A percentile compares a stretch with the other conserved stretches of the same genome.
phyloP scores from a whole-genome alignment of 345 rosid genomes.

The Acer yangbiense region DNA sequence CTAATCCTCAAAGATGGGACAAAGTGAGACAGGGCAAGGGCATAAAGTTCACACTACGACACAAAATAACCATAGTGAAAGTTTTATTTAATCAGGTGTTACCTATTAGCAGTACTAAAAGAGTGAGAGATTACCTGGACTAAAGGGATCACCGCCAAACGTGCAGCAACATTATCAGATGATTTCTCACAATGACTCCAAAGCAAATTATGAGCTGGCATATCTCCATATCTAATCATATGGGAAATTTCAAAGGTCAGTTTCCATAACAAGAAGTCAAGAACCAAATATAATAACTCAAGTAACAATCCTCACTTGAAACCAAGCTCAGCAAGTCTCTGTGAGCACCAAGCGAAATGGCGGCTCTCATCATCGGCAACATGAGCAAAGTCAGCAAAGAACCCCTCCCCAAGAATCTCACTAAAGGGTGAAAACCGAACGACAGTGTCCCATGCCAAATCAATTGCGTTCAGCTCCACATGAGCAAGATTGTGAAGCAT shows the following conservation, averaged over 20 bases:
- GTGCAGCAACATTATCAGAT: slow-evolving; percentile 79
- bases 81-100: background rate
- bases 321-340: slow-evolving; percentile 87
- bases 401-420: slow-evolving; percentile 59
- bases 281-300: background rate
- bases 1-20: background rate
- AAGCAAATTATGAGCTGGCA: slow-evolving; percentile 89
- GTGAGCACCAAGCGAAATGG: slow-evolving; percentile 93
- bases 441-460: slow-evolving; percentile 97
- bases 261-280: background rate
- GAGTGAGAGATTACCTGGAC: slow-evolving; percentile 53
- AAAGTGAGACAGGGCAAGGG: background rate
- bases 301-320: slow-evolving; percentile 53
- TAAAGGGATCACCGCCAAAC: slow-evolving; percentile 75
- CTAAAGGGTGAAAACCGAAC: slow-evolving; percentile 78
- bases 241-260: background rate
- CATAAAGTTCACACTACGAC: background rate
- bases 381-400: slow-evolving; percentile 91
- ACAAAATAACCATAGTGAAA: background rate
- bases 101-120: background rate
- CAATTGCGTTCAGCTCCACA: slow-evolving; percentile 93
- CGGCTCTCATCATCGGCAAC: slow-evolving; percentile 99
- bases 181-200: slow-evolving; percentile 91
- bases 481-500: slow-evolving; percentile 95
- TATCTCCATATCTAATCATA: slow-evolving; percentile 77